A percentile compares a stretch with the other conserved stretches of the same genome.
Evolutionary conservation across 2,329 filamentous ascomycete species (phyloP).

Genomic region (Kalaharituber pfeilii): DNA sequence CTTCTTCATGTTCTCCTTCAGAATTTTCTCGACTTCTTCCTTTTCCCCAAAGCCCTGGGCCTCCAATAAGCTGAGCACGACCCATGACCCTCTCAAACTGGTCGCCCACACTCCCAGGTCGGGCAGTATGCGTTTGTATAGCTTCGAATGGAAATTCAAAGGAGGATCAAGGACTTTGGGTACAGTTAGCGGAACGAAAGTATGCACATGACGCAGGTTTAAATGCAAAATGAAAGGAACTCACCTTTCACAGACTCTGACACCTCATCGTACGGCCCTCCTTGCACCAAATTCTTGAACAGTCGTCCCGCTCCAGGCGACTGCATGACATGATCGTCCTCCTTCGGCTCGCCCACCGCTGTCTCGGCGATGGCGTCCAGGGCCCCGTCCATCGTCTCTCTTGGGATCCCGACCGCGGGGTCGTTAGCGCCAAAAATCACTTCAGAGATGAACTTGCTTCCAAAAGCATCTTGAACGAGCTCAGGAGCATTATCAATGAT

Average conservation of each 20-base stretch:
- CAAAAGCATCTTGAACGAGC: constrained; percentile 59
- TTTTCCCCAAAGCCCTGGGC: constrained; percentile 39
- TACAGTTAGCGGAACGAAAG: not conserved
- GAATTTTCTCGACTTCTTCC: constrained; percentile 46
- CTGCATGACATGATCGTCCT: constrained; percentile 35
- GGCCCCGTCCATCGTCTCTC: constrained; percentile 62
- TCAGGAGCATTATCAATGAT: constrained; percentile 50
- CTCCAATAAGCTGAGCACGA: constrained; percentile 54
- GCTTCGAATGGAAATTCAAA: constrained; percentile 58
- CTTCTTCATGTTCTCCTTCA: constrained; percentile 39
- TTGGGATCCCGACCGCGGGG: not conserved
- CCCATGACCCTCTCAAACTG: constrained; percentile 69
- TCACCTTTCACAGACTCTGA: constrained; percentile 35
- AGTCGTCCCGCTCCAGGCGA: constrained; percentile 53
- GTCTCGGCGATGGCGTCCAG: constrained; percentile 45
- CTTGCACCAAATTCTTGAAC: constrained; percentile 79
- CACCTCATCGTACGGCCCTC: constrained; percentile 65
- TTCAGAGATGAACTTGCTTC: constrained; percentile 71
- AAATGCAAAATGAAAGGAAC: not conserved
- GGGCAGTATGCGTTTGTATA: constrained; percentile 68
- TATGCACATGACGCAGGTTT: not conserved
- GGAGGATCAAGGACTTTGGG: constrained; percentile 55
- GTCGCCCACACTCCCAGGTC: constrained; percentile 69
- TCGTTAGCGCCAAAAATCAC: constrained; percentile 28
- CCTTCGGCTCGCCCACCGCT: constrained; percentile 29